A percentile compares a stretch with the other conserved stretches of the same genome.
phyloP scores from a whole-genome alignment of 805 yeast genomes.

The Metschnikowia gruessii region DNA sequence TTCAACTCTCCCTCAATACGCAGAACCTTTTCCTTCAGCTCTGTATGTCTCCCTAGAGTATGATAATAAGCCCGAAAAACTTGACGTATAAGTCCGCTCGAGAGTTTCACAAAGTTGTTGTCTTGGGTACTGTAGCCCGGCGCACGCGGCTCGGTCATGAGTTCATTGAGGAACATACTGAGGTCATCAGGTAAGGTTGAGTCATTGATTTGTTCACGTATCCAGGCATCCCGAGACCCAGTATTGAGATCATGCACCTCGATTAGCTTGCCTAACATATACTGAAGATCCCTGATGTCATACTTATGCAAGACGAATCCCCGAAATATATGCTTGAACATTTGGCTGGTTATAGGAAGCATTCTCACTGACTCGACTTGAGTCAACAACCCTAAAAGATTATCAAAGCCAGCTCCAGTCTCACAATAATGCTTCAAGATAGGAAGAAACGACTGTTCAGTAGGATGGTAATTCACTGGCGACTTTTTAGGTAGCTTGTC shows the following conservation, averaged over 20 bases:
- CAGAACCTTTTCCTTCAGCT: slow-evolving; percentile 5
- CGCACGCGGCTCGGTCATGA: slow-evolving; percentile 1
- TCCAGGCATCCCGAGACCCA: slow-evolving; percentile 15
- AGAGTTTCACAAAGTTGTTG: slow-evolving; percentile 15
- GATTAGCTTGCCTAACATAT: slow-evolving; percentile 13
- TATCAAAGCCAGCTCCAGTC: slow-evolving; percentile 11
- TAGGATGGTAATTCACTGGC: slow-evolving; percentile 21
- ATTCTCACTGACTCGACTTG: slow-evolving; percentile 21
- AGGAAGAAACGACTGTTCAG: slow-evolving; percentile 26
- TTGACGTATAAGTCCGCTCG: slow-evolving; percentile 13
- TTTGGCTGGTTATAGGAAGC: slow-evolving; percentile 34
- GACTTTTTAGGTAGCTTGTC: slow-evolving; percentile 19
- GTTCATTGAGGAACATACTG: slow-evolving; percentile 5
- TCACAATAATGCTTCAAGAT: slow-evolving; percentile 20
- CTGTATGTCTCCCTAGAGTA: slow-evolving; percentile 4
- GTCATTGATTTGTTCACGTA: slow-evolving; percentile 10
- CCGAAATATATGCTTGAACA: slow-evolving; percentile 24
- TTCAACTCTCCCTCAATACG: slow-evolving; percentile 8
- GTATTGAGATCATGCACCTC: slow-evolving; percentile 14
- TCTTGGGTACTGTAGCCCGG: slow-evolving; percentile 5
- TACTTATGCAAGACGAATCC: slow-evolving; percentile 10
- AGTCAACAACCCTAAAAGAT: slow-evolving; percentile 16
- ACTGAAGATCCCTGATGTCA: slow-evolving; percentile 9
- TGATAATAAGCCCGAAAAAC: slow-evolving; percentile 13
- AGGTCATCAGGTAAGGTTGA: slow-evolving; percentile 12